Evolutionary conservation across 1,284 basidiomycete species (phyloP).

Genomic region (Ganoderma resinaceum): DNA sequence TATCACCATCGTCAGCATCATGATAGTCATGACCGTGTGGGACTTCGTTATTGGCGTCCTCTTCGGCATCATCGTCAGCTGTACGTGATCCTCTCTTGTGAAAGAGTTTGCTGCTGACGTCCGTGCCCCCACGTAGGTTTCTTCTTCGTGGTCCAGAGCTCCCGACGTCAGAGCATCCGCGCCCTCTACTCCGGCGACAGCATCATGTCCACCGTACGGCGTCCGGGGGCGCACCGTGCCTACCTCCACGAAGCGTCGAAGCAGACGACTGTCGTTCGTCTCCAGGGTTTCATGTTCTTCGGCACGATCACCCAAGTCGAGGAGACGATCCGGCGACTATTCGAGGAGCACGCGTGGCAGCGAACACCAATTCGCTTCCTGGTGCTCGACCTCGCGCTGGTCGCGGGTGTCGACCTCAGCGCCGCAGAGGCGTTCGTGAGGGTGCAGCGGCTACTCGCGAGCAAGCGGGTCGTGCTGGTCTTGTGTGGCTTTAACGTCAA

Average conservation of each 20-base stretch:
- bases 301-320: constrained; percentile 93
- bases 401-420: constrained; percentile 93
- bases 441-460: constrained; percentile 83
- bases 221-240: constrained; percentile 87
- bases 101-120: neutral
- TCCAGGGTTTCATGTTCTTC: constrained; percentile 97
- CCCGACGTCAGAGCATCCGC: constrained; percentile 84
- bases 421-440: constrained; percentile 95
- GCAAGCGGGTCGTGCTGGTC: constrained; percentile 84
- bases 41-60: constrained; percentile 96
- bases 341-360: constrained; percentile 80
- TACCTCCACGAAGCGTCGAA: constrained; percentile 92
- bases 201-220: constrained; percentile 89
- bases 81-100: constrained; percentile 50
- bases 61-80: constrained; percentile 92
- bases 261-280: constrained; percentile 89
- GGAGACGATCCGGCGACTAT: constrained; percentile 76
- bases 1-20: constrained; percentile 81
- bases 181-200: constrained; percentile 81
- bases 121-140: constrained; percentile 59
- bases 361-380: constrained; percentile 89
- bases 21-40: constrained; percentile 92
- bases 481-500: constrained; percentile 84
- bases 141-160: constrained; percentile 97
- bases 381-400: constrained; percentile 85